Evolutionary conservation across 2,329 filamentous ascomycete genomes (phyloP), one percentile per base, ranked within the genome.

Genomic region (Phaeosphaeria sp.): DNA sequence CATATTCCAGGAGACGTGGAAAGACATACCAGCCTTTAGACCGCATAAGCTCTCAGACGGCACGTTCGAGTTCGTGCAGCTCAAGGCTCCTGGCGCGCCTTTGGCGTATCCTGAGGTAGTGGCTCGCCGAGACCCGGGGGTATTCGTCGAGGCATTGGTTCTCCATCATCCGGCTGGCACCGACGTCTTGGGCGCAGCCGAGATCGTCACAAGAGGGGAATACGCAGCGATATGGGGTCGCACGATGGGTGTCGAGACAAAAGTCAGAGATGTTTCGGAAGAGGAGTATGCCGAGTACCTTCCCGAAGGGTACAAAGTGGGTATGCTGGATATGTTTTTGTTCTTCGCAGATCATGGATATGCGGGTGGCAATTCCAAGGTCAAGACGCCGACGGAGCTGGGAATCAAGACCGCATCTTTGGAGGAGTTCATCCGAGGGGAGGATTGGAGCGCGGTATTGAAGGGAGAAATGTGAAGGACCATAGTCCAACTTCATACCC

Each of bases 271-370:
- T 15, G 27, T 57, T 6, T 11, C 22, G 7, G 55, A 53, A 20
- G 50, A 57, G 13, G 49, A 53, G 36, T 57, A 49, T 22, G 9
- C 48, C 15, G 45, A 57, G 49, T 53, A 57, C 25, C 13, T 57
- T 11, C 55, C 55, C 2, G 50, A 53, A 13, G 55, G 45, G 0
- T 48, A 49, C 9, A 36, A 49, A 33, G 18, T 15, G 4, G 45
- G 30, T 8, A 15, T 57, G 6, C 13, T 53, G 13, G 55, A 57
- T 22, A n/a, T 42, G 6, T 11, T 57, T 33, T 24, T 24, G n/a
- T 57, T 57, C 21, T 52, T 57, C 30, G 27, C 49, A 17, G 55
- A 57, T 24, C 54, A 53, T 40, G 55, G 55, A 13, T 57, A 57
- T 18, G 40, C 45, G 21, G 55, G 50, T 20, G 50, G 50, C n/a